Evolutionary conservation across 208 protist species (phyloP).

Genomic region (Leishmania lainsoni): DNA sequence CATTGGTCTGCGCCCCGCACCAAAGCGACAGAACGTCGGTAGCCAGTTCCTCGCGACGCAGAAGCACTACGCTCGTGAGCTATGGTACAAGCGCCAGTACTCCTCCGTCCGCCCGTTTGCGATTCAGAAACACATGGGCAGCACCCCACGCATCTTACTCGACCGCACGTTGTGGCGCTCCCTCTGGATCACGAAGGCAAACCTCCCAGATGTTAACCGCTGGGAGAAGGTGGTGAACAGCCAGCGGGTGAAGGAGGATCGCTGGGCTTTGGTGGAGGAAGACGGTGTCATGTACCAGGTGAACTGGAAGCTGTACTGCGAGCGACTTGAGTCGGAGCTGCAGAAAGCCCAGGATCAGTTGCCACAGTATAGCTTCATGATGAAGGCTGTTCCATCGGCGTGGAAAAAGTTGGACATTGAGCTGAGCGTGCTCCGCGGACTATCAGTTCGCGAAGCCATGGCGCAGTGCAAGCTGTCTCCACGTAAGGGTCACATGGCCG

Average conservation of each 20-base stretch:
- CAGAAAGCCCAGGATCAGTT: conserved; percentile 77
- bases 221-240: conserved; percentile 93
- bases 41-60: conserved; percentile 83
- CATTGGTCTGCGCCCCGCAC: conserved; percentile 38
- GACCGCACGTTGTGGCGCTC: conserved; percentile 81
- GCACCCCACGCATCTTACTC: conserved; percentile 83
- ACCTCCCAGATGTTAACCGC: conserved; percentile 82
- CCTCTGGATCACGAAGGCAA: conserved; percentile 69
- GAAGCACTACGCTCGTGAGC: conserved; percentile 67
- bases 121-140: conserved; percentile 61
- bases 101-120: conserved; percentile 81
- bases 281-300: conserved; percentile 84
- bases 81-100: conserved; percentile 84
- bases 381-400: conserved; percentile 84
- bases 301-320: conserved; percentile 91
- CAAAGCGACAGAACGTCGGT: conserved; percentile 80
- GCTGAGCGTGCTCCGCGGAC: conserved; percentile 80
- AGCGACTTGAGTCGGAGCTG: conserved; percentile 87
- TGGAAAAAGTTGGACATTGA: conserved; percentile 94
- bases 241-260: conserved; percentile 85
- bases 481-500: conserved; percentile 87
- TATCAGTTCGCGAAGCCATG: conserved; percentile 89
- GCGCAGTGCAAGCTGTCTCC: conserved; percentile 89
- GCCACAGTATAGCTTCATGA: conserved; percentile 83
- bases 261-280: conserved; percentile 88